Conservation (phyloP, 2,329 filamentous ascomycete species). For the Monosporascus sp. region DNA sequence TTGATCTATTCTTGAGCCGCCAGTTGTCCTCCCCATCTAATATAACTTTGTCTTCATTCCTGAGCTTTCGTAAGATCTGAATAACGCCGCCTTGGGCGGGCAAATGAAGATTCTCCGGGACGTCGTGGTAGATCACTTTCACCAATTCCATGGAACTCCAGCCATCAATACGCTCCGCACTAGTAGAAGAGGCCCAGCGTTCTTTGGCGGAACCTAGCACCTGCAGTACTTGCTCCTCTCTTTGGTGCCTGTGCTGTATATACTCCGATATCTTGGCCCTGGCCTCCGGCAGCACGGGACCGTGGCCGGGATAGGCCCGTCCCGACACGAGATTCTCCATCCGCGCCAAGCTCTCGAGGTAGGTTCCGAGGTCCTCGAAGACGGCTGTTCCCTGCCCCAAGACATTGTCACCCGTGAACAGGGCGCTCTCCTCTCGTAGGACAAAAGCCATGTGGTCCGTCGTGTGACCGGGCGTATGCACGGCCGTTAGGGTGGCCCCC, state of each 20-base stretch:
- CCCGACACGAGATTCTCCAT: slow-evolving; percentile 65
- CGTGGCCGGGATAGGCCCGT: slow-evolving; percentile 82
- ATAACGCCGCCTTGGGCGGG: slow-evolving; percentile 72
- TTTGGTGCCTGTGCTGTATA: slow-evolving; percentile 70
- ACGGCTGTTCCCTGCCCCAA: slow-evolving; percentile 82
- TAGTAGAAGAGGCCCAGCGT: slow-evolving; percentile 13
- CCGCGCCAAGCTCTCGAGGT: slow-evolving; percentile 61
- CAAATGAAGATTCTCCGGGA: slow-evolving; percentile 67
- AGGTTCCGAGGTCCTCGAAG: slow-evolving; percentile 69
- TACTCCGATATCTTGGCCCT: slow-evolving; percentile 72
- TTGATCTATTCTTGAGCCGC: slow-evolving; percentile 37
- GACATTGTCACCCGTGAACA: slow-evolving; percentile 88
- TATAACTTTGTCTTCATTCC: slow-evolving; percentile 63
- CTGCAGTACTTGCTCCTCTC: slow-evolving; percentile 72
- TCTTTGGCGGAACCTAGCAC: slow-evolving; percentile 45
- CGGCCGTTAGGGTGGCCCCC: slow-evolving; percentile 29
- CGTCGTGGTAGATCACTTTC: slow-evolving; percentile 77
- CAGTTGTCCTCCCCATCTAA: slow-evolving; percentile 35
- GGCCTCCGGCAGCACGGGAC: slow-evolving; percentile 69
- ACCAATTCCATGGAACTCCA: slow-evolving; percentile 80
- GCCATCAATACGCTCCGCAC: slow-evolving; percentile 22
- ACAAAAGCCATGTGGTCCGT: slow-evolving; percentile 76
- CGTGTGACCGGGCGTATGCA: slow-evolving; percentile 62
- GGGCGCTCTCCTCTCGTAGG: slow-evolving; percentile 70
- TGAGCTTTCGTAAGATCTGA: slow-evolving; percentile 76